phyloP scores from a whole-genome alignment of 768 basidiomycete genomes.

The Boletus sp. region DNA sequence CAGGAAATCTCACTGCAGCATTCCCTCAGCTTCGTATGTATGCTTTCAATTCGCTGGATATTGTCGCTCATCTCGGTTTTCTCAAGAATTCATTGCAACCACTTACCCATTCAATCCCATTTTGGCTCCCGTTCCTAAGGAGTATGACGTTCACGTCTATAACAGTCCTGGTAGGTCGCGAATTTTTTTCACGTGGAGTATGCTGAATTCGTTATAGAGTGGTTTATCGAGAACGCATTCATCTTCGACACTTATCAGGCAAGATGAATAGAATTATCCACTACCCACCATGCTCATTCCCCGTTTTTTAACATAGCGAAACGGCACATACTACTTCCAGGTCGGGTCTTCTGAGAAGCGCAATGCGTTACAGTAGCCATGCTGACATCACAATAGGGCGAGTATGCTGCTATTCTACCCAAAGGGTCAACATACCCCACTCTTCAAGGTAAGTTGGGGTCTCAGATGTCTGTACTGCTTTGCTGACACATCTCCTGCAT shows the following conservation, averaged over 20 bases:
- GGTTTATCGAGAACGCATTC: slow-evolving; percentile 47
- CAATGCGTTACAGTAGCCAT: too few species aligned
- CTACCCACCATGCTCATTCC: not conserved
- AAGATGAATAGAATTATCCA: not conserved
- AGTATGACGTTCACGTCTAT: slow-evolving; percentile 59
- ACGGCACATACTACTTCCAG: slow-evolving; percentile 57
- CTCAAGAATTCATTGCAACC: slow-evolving; percentile 56
- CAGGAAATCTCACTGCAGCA: slow-evolving; percentile 40
- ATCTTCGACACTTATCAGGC: slow-evolving; percentile 46
- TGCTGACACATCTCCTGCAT: not conserved
- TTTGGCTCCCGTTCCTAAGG: slow-evolving; percentile 46
- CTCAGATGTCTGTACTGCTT: not conserved
- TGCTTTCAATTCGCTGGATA: slow-evolving; percentile 8
- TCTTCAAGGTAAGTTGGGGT: slow-evolving; percentile 42
- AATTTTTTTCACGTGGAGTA: too few species aligned
- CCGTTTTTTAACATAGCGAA: slow-evolving; percentile 36
- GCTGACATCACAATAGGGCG: slow-evolving; percentile 34
- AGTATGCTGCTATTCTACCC: slow-evolving; percentile 53
- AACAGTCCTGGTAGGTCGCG: slow-evolving; percentile 37
- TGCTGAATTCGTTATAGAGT: slow-evolving; percentile 18
- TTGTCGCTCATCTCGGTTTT: slow-evolving; percentile 5
- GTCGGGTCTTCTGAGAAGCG: not conserved
- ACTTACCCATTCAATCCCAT: slow-evolving; percentile 41
- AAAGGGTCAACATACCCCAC: slow-evolving; percentile 51
- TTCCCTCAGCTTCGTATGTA: slow-evolving; percentile 51